Base-by-base conservation (phyloP, 768 basidiomycete genomes). In the Russula lepida region DNA sequence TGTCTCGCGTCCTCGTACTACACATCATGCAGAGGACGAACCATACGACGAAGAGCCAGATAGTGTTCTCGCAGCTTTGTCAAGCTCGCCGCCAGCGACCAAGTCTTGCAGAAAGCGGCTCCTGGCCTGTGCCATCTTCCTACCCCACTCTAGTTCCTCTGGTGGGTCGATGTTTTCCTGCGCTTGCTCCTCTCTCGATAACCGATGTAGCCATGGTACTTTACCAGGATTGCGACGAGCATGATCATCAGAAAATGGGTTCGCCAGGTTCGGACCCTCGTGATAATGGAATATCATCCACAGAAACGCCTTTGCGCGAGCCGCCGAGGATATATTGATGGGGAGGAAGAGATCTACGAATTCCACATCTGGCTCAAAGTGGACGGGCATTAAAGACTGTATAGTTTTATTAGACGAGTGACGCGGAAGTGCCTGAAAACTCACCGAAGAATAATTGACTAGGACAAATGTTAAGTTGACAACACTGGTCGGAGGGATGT, bases 271-370 rank as follows among this genome's bases (percentile, higher is more conserved):
- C 1, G 81, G 77, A 35, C 77, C 78, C 71, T 93, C 90, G 64
- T 94, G 77, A 71, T 94, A 92, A 69, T 89, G 79, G 71, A 83
- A 92, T 52, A 92, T 74, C 59, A 92, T 78, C 88, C 89, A 92
- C 30, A 95, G 78, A 71, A 95, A 91, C 3, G 84, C 88, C 58
- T 76, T 77, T 6, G 88, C 90, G 32, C 93, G 86, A 64, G 87
- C 85, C 4, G 72, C 72, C 2, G 92, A 90, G 12, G 86, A 80
- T 37, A 92, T 75, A 48, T 80, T 79, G 67, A 85, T 84, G 41
- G 91, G 89, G 43, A 91, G 78, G 72, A 95, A 95, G 43, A 95
- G 77, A 73, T 95, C 92, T 47, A 92, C 77, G 63, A 94, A 88
- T 70, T 89, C 88, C 35, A 88, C 68, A 12, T 76, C 78, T 21